Evolutionary conservation across 2,329 filamentous ascomycete genomes (phyloP), one percentile per base, ranked within the genome.

Genomic region (Coleophoma cylindrospora): DNA sequence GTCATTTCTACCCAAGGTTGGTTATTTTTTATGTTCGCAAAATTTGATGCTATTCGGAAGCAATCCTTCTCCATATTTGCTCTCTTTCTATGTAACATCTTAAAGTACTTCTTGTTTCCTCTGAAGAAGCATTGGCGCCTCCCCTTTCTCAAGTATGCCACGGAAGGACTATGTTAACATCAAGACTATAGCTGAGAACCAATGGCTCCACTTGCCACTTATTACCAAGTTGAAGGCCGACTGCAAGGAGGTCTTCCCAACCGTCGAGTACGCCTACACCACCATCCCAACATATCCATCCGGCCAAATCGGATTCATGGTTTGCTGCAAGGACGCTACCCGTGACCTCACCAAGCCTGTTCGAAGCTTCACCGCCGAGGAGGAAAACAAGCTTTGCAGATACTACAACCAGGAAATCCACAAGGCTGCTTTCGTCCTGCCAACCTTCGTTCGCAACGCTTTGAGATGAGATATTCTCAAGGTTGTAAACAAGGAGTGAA

Each of bases 1-100:
- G 91, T 99, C 68, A 97, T 99, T 76, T 92, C 91, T 74, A 99
- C 94, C 70, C 94, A 99, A 96, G 94, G 94, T 99, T 95, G 90
- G 95, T 91, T 82, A 90, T 89, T 79, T 84, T 84, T 81, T 83
- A 77, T 80, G 58, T 63, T 49, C 55, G 55, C 55, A 57, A 52
- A 51, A 49, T 58, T 56, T 54, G 51, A 21, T 49, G 50, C 22
- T 33, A 50, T 27, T 47, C 34, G 7, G 36, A 11, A 12, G 17
- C 15, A 43, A 17, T n/a, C 33, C 33, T 41, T 9, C 17, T 32
- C 17, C 47, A 4, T 15, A 40, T 51, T 46, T 36, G 44, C 17
- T 51, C 33, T 43, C 27, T 17, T 37, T 51, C 15, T 33, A 40
- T 17, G 14, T 47, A 12, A 27, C 47, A 21, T 33, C 32, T 15